Conservation (phyloP, 2,329 filamentous ascomycete species). For the Pseudocercospora ulei region DNA sequence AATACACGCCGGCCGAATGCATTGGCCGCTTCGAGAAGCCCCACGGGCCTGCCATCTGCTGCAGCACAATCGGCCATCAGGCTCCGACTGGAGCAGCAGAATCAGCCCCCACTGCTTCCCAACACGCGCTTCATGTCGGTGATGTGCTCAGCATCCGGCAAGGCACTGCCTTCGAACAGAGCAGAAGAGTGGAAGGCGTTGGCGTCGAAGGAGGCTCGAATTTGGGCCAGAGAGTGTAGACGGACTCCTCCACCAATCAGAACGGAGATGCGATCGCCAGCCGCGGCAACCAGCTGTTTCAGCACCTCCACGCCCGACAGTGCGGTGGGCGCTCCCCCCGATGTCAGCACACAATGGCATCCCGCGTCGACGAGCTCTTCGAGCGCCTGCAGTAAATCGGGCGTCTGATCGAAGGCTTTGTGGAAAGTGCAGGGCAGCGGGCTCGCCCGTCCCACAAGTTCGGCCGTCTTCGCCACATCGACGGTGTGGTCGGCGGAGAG, state of each 20-base stretch:
- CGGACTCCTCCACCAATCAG: constrained; percentile 47
- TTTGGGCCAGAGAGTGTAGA: constrained; percentile 36
- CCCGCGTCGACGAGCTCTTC: constrained; percentile 38
- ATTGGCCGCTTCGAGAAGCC: too few relatives aligned
- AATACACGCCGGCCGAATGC: too few relatives aligned
- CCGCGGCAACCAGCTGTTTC: constrained; percentile 28
- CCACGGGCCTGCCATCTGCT: too few relatives aligned
- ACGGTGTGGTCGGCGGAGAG: constrained; percentile 33
- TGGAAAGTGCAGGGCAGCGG: constrained; percentile 47
- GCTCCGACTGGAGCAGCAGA: background rate
- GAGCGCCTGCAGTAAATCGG: constrained; percentile 30
- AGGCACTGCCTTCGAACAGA: constrained; percentile 8
- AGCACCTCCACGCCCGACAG: constrained; percentile 34
- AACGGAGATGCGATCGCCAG: constrained; percentile 35
- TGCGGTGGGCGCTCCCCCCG: constrained; percentile 37
- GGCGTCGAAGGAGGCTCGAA: constrained; percentile 25
- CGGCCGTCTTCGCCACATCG: constrained; percentile 37
- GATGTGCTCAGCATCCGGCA: constrained; percentile 15
- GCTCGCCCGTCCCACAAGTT: constrained; percentile 38
- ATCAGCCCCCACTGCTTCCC: constrained; percentile 3
- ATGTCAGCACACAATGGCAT: constrained; percentile 44
- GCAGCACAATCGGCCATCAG: too few relatives aligned
- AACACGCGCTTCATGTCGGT: constrained; percentile 14
- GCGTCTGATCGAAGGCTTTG: constrained; percentile 44
- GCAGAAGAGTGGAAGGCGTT: constrained; percentile 24